Evolutionary conservation across 345 rosid species (phyloP).

Genomic region (Reutealis trisperma): DNA sequence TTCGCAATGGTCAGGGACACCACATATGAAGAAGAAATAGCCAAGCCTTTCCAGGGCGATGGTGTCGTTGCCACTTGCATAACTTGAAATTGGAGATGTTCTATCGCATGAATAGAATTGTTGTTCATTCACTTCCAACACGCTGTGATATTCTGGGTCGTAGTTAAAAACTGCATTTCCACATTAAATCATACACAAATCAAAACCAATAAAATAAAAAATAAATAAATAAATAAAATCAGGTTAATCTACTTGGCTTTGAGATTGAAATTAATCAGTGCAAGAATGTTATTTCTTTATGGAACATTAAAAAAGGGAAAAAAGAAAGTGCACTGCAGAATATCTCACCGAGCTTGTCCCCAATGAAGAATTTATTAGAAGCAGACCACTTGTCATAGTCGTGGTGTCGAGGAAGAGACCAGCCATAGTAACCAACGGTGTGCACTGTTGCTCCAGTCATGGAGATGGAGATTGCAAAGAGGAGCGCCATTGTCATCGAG

Average conservation of each 20-base stretch:
- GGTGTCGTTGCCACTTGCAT: conserved; percentile 31
- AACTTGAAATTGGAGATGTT: conserved; percentile 22
- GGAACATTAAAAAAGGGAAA: too few species aligned
- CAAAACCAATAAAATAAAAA: background rate
- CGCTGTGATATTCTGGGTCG: conserved; percentile 34
- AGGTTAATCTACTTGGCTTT: too few species aligned
- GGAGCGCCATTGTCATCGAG: background rate
- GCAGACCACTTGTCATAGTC: conserved; percentile 10
- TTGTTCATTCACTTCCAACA: conserved; percentile 28
- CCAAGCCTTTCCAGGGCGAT: conserved; percentile 26
- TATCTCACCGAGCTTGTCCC: conserved; percentile 6
- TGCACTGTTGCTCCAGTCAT: background rate
- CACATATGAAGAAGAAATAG: conserved; percentile 29
- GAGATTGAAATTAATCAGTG: too few species aligned
- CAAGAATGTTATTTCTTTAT: too few species aligned
- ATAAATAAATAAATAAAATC: too few species aligned
- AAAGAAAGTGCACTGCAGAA: background rate
- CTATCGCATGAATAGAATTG: conserved; percentile 29
- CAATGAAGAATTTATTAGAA: background rate
- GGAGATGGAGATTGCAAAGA: background rate
- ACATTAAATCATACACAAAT: too few species aligned
- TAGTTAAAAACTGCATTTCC: conserved; percentile 32
- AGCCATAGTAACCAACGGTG: conserved; percentile 11
- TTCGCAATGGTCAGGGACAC: conserved; percentile 35
- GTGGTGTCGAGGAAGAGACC: background rate